Evolutionary conservation across 352 stramenopile genomes (phyloP), one percentile per base, ranked within the genome.

Genomic region (Phytophthora uliginosa): DNA sequence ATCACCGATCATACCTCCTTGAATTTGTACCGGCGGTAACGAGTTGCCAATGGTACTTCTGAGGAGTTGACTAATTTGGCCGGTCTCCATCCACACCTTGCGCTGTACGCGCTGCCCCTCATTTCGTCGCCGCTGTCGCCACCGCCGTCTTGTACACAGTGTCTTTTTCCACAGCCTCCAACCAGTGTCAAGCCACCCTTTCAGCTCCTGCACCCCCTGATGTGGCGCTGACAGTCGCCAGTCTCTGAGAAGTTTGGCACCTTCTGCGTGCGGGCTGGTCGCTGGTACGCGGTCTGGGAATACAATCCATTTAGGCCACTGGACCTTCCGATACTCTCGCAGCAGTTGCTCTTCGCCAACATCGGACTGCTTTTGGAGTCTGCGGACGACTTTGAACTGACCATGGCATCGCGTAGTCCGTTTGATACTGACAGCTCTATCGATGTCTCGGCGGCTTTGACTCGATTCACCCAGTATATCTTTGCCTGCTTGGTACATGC

Each of bases 351-450:
- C 12, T 20, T 48, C 40, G 4, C 18, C 40, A 8, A 20, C 13
- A 18, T 18, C 3, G 15, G 40, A 7, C 40, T 48, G 40, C 40
- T 28, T 53, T 58, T 58, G 52, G 4, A 42, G 24, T 20, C 52
- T 28, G 52, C 52, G 52, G 28, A 58, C 24, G 18, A 28, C 52
- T 42, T 58, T 58, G 28, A 58, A 15, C n/a, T 42, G 52, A 4
- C 28, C 52, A 36, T 58, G 28, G 13, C 47, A 53, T 26, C 47
- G 47, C 26, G n/a, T 53, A 12, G 47, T 58, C 7, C 52, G 52
- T 15, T 58, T 58, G 17, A 40, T 58, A 22, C 52, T 58, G n/a
- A 58, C 52, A 22, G 52, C 52, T 58, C 52, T 20, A n/a, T 58
- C 31, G 33, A 58, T 58, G 13, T 12, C 4, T 58, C 31, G 28